A percentile compares a stretch with the other conserved stretches of the same genome.
These are phyloP conservation scores for Pezicula neosporulosa DNA, from an alignment of 2,329 filamentous ascomycete genomes.

Conservation along the genomic window DNA sequence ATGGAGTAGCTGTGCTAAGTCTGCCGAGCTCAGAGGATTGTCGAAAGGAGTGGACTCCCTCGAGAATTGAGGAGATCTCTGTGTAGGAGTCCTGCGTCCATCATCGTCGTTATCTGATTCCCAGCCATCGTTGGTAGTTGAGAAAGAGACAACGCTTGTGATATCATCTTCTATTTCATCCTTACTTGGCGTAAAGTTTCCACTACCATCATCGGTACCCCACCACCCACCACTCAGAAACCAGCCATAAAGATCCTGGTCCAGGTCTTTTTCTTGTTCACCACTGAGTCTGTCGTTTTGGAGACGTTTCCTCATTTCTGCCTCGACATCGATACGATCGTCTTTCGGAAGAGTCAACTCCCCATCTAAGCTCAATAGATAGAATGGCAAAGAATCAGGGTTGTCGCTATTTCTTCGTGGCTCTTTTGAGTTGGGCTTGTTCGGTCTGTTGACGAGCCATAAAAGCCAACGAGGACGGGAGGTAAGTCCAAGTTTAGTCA, in stretches of 20 bases:
- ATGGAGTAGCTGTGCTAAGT: conserved; percentile 78
- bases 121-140: conserved; percentile 41
- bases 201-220: conserved; percentile 77
- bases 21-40: conserved; percentile 58
- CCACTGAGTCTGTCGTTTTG: conserved; percentile 38
- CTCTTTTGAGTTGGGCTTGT: conserved; percentile 13
- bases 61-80: conserved; percentile 48
- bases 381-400: conserved; percentile 43
- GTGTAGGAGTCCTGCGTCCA: conserved; percentile 71
- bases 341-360: conserved; percentile 52
- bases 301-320: conserved; percentile 66
- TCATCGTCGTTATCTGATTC: conserved; percentile 41
- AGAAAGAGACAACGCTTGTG: conserved; percentile 73
- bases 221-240: conserved; percentile 83
- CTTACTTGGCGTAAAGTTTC: conserved; percentile 63
- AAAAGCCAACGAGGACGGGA: conserved; percentile 63
- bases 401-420: conserved; percentile 16
- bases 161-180: conserved; percentile 63
- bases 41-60: conserved; percentile 60
- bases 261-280: conserved; percentile 62
- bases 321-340: conserved; percentile 75
- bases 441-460: conserved; percentile 24
- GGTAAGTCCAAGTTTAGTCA: conserved; percentile 58
- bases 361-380: conserved; percentile 48
- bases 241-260: conserved; percentile 75